These are phyloP conservation scores for Pestalotiopsis sp. DNA, from an alignment of 2,329 filamentous ascomycete species.

Conservation along the genomic window DNA sequence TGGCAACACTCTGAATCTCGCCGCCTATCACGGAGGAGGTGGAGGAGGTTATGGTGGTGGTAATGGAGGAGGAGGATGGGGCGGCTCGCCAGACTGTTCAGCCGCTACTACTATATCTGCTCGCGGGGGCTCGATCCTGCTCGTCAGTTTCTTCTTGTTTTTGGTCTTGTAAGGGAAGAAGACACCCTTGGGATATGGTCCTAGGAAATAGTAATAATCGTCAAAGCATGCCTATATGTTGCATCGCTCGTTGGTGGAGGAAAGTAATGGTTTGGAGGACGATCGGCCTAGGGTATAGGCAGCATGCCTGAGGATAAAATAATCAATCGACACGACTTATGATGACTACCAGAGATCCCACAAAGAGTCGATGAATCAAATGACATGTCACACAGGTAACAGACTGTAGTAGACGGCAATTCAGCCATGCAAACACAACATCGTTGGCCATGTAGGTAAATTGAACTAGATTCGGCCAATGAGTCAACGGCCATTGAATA, in stretches of 20 bases:
- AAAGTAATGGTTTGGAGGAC: not conserved
- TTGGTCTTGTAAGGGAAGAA: not conserved
- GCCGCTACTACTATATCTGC: not conserved
- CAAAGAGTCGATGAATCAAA: not conserved
- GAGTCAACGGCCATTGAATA: not conserved
- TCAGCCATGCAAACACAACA: not conserved
- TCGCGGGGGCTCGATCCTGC: not conserved
- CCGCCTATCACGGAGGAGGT: not conserved
- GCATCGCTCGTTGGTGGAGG: not conserved
- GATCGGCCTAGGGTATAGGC: not conserved
- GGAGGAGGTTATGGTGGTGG: no score
- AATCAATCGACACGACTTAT: not conserved
- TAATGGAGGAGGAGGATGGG: not conserved
- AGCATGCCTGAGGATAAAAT: not conserved
- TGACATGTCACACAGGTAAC: no score
- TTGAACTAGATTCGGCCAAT: not conserved
- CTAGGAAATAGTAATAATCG: not conserved
- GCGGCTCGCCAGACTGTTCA: not conserved
- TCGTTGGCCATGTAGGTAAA: no score
- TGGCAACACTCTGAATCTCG: not conserved
- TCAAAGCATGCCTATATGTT: not conserved
- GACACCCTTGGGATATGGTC: not conserved
- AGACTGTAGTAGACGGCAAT: not conserved
- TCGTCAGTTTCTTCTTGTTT: not conserved
- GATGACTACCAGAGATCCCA: not conserved